Percentiles rank a stretch among this genome's conserved stretches.
Conservation (phyloP, 2,329 filamentous ascomycete genomes). For the Rhexocercosporidium sp. region DNA sequence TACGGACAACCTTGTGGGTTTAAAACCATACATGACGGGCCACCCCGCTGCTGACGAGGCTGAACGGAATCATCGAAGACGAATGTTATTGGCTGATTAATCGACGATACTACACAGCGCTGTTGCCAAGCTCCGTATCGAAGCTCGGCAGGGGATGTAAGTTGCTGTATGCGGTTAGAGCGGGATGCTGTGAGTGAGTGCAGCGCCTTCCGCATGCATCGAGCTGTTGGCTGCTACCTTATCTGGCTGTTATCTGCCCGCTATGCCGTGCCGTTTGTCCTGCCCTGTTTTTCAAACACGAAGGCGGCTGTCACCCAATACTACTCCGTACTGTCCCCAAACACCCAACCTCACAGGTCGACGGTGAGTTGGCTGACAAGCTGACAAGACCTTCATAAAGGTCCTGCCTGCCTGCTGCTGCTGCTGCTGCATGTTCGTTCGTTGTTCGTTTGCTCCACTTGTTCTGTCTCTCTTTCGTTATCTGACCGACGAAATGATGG, state of each 20-base stretch:
- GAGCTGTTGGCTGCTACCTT: not conserved
- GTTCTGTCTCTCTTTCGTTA: not conserved
- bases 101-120: not conserved
- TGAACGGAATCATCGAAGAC: not conserved
- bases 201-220: not conserved
- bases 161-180: not conserved
- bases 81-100: not conserved
- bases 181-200: not conserved
- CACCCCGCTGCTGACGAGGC: not conserved
- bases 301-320: not conserved
- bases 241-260: not conserved
- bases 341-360: not conserved
- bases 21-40: not conserved
- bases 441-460: not conserved
- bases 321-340: no score
- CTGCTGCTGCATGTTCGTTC: not conserved
- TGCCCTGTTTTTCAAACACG: not conserved
- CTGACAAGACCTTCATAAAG: not conserved
- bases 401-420: not conserved
- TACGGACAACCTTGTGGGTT: no score
- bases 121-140: constrained; percentile 1
- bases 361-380: not conserved
- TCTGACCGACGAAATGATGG: not conserved
- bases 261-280: no score
- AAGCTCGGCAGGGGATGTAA: not conserved